Evolutionary conservation across 1,139 yeast species (phyloP).

Genomic region (Saccharomyces pastorianus): DNA sequence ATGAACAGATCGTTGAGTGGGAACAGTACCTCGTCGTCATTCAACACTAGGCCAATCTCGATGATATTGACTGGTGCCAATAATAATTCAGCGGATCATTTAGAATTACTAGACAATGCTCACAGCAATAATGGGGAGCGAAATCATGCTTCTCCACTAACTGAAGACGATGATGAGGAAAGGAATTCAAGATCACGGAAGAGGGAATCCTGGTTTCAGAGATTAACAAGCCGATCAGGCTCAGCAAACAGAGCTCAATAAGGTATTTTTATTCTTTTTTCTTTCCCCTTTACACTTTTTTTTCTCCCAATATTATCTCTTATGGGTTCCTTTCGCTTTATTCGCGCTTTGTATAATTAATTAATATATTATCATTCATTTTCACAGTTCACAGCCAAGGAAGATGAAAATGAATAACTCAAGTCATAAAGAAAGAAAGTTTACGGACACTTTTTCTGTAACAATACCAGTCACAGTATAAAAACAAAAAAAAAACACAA

Average conservation of each 20-base stretch:
- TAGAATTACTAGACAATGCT: conserved; percentile 2
- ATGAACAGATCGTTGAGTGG: conserved; percentile 20
- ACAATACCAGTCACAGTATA: too few species aligned
- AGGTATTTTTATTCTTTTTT: conserved; percentile 2
- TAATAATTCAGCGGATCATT: conserved; percentile 11
- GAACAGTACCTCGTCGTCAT: conserved; percentile 15
- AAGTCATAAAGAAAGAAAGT: not conserved
- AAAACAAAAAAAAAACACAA: too few species aligned
- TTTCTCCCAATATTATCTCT: not conserved
- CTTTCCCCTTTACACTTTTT: too few species aligned
- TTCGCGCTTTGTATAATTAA: not conserved
- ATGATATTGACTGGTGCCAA: conserved; percentile 14
- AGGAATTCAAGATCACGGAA: conserved; percentile 18
- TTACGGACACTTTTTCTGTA: not conserved
- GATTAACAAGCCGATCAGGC: conserved; percentile 28
- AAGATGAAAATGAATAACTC: not conserved
- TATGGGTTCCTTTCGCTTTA: not conserved
- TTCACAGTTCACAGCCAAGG: not conserved
- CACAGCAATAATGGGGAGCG: conserved; percentile 4
- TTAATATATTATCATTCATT: not conserved
- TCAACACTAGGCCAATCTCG: conserved; percentile 20
- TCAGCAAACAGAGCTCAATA: conserved; percentile 10
- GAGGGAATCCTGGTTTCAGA: conserved; percentile 29
- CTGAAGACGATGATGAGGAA: conserved; percentile 11
- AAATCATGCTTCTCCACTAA: not conserved